Conservation (phyloP, 805 yeast species). For the Nakazawaea pomicola region DNA sequence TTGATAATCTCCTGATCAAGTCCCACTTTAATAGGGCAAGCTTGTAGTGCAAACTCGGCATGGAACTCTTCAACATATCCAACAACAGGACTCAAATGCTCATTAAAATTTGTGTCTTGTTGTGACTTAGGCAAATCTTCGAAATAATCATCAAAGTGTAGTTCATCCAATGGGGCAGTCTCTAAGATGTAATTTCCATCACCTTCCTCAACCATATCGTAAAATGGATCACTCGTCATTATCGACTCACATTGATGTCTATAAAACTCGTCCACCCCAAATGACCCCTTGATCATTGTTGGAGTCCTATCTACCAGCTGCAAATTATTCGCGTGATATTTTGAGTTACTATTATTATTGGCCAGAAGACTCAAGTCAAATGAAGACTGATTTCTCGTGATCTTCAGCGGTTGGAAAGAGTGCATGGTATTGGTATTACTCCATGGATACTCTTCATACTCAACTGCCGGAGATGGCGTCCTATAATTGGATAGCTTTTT, state of each 20-base stretch:
- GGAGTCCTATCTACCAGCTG: not conserved
- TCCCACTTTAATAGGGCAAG: conserved; percentile 42
- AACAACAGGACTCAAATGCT: conserved; percentile 11
- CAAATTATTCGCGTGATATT: not conserved
- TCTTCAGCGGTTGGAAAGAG: not conserved
- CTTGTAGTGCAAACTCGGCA: conserved; percentile 46
- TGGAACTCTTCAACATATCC: conserved; percentile 45
- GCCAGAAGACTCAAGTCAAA: conserved; percentile 8
- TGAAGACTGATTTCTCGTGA: conserved; percentile 4
- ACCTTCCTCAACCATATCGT: conserved; percentile 1
- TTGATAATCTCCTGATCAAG: conserved; percentile 38
- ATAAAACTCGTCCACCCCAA: conserved; percentile 2
- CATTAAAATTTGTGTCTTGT: no score
- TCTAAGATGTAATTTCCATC: conserved; percentile 11
- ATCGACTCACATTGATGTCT: not conserved
- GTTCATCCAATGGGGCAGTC: conserved; percentile 9
- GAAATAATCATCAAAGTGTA: conserved; percentile 12
- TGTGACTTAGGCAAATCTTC: no score
- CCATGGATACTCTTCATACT: conserved; percentile 2
- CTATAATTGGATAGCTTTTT: conserved; percentile 9
- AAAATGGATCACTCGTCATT: conserved; percentile 3
- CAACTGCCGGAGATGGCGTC: conserved; percentile 14
- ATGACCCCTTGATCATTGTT: not conserved
- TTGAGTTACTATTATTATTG: conserved; percentile 1
- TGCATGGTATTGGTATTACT: conserved; percentile 1